Evolutionary conservation across 2,329 filamentous ascomycete species (phyloP).

Genomic region (Phyllosticta citrichinensis): DNA sequence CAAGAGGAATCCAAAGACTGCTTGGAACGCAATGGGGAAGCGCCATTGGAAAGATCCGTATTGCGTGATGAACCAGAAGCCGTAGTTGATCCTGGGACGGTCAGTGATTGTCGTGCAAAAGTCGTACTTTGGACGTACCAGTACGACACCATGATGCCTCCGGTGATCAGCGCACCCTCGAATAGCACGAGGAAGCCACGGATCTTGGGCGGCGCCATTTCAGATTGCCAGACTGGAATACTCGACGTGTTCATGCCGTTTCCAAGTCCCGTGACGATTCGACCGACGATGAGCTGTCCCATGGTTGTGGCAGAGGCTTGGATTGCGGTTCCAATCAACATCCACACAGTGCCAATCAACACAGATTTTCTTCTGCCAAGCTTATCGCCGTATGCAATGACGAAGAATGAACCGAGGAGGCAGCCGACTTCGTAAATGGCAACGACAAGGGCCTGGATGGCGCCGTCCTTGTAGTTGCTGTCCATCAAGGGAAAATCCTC

Average conservation of each 20-base stretch:
- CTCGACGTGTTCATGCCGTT: slow-evolving; percentile 47
- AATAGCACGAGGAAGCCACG: slow-evolving; percentile 51
- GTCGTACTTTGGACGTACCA: slow-evolving; percentile 19
- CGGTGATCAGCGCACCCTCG: slow-evolving; percentile 41
- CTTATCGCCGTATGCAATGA: slow-evolving; percentile 28
- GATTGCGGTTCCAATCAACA: slow-evolving; percentile 33
- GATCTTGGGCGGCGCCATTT: slow-evolving; percentile 44
- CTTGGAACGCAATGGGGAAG: slow-evolving; percentile 44
- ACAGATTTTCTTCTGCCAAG: slow-evolving; percentile 35
- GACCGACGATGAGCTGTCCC: slow-evolving; percentile 41
- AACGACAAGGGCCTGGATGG: slow-evolving; percentile 38
- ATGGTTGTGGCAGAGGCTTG: slow-evolving; percentile 24
- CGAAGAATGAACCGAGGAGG: slow-evolving; percentile 31
- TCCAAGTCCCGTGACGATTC: slow-evolving; percentile 42
- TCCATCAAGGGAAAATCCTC: slow-evolving; percentile 28
- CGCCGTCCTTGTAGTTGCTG: slow-evolving; percentile 21
- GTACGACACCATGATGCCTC: slow-evolving; percentile 41
- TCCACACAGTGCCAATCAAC: slow-evolving; percentile 30
- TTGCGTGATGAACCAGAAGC: slow-evolving; percentile 26
- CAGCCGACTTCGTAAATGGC: slow-evolving; percentile 44
- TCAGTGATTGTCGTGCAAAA: neutral
- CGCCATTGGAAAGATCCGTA: slow-evolving; percentile 36
- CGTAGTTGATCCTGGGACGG: slow-evolving; percentile 32
- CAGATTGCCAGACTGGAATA: slow-evolving; percentile 44
- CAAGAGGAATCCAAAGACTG: slow-evolving; percentile 36